Percentiles rank a stretch among this genome's conserved stretches.
phyloP scores from a whole-genome alignment of 176 grass and related monocot species.

The Eragrostis nindensis region DNA sequence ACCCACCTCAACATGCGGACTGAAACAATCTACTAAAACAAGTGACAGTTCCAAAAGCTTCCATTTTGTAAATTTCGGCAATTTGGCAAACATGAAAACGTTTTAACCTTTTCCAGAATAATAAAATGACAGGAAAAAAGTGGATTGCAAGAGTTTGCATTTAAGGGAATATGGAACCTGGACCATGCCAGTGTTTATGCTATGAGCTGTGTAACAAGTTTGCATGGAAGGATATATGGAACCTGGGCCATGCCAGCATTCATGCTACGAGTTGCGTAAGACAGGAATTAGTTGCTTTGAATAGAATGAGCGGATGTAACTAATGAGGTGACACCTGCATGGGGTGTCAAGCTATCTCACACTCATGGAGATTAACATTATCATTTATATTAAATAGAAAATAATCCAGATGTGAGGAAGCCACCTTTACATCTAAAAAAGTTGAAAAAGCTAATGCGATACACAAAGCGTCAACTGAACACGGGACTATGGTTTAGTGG shows the following conservation, averaged over 20 bases:
- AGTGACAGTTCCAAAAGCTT: constrained; percentile 1
- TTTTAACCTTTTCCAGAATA: background rate
- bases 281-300: background rate
- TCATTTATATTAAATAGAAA: background rate
- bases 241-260: background rate
- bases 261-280: background rate
- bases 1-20: background rate
- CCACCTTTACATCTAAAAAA: no score
- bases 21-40: constrained; percentile 13
- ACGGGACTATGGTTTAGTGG: background rate
- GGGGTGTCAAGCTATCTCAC: background rate
- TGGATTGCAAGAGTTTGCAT: constrained; percentile 17
- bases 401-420: background rate
- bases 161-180: constrained; percentile 3
- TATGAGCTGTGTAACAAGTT: background rate
- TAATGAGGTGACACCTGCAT: background rate
- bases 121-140: background rate
- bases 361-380: background rate
- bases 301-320: background rate
- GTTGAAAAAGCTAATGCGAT: background rate
- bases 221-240: background rate
- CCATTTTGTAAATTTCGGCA: background rate
- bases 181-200: background rate
- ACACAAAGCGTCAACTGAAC: background rate
- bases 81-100: constrained; percentile 17